Percentiles rank a stretch among this genome's conserved stretches.
phyloP scores from a whole-genome alignment of 1,284 basidiomycete species.

The Cryptococcus sp. region DNA sequence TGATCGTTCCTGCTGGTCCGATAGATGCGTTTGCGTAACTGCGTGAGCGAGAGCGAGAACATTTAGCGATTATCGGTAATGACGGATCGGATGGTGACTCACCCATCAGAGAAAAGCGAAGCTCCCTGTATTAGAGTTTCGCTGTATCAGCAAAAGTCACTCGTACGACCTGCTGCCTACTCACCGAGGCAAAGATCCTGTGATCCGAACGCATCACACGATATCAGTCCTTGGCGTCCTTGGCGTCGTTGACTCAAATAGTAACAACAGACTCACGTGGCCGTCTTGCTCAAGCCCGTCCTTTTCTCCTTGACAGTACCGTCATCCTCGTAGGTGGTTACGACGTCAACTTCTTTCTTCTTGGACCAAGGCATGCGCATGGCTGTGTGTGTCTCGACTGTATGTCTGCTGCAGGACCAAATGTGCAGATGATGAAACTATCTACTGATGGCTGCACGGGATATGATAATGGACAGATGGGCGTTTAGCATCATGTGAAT shows the following conservation, averaged over 20 bases:
- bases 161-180: neutral
- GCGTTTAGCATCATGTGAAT: too few relatives aligned
- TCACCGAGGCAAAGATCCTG: slow-evolving; percentile 39
- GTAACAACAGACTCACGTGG: slow-evolving; percentile 25
- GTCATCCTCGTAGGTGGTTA: slow-evolving; percentile 25
- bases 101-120: slow-evolving; percentile 82
- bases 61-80: neutral
- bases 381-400: too few relatives aligned
- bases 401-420: too few relatives aligned
- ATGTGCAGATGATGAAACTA: too few relatives aligned
- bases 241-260: neutral
- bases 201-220: neutral
- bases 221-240: neutral
- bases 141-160: neutral
- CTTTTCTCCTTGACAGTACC: slow-evolving; percentile 27
- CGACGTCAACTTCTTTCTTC: slow-evolving; percentile 21
- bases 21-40: slow-evolving; percentile 80
- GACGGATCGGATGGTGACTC: slow-evolving; percentile 8
- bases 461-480: too few relatives aligned
- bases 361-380: slow-evolving; percentile 23
- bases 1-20: slow-evolving; percentile 59
- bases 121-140: slow-evolving; percentile 59
- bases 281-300: slow-evolving; percentile 29
- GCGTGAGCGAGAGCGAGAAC: neutral
- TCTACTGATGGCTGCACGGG: too few relatives aligned